Evolutionary conservation across 331 rosid species (phyloP).

Genomic region (Prunus yedoensis): DNA sequence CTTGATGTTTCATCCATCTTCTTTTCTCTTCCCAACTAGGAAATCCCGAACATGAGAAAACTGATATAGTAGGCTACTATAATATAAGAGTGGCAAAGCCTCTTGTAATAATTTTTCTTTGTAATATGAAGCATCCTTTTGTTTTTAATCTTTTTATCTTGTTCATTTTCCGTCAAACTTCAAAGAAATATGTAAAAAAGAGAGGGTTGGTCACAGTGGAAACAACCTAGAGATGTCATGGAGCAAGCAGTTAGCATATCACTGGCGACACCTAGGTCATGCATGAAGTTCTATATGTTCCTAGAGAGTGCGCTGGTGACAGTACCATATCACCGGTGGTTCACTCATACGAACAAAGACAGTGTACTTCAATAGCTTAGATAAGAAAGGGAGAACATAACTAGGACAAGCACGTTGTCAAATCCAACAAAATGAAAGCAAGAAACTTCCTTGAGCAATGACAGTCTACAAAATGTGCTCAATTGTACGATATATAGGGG

Average conservation of each 20-base stretch:
- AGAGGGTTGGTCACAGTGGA: background rate
- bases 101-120: background rate
- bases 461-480: background rate
- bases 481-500: background rate
- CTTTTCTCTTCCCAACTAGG: background rate
- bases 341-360: background rate
- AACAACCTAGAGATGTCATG: background rate
- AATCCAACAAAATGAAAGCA: conserved; percentile 2
- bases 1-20: conserved; percentile 5
- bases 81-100: background rate
- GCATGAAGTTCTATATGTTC: background rate
- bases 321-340: background rate
- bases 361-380: background rate
- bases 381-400: background rate
- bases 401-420: background rate
- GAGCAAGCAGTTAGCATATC: background rate
- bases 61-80: background rate
- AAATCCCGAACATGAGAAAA: background rate
- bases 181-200: background rate
- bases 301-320: background rate
- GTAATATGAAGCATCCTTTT: background rate
- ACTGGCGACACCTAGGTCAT: background rate
- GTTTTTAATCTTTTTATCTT: no score
- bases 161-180: background rate
- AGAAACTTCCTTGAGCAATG: background rate